Conservation (phyloP, 805 yeast genomes). For the Kazachstania africana region DNA sequence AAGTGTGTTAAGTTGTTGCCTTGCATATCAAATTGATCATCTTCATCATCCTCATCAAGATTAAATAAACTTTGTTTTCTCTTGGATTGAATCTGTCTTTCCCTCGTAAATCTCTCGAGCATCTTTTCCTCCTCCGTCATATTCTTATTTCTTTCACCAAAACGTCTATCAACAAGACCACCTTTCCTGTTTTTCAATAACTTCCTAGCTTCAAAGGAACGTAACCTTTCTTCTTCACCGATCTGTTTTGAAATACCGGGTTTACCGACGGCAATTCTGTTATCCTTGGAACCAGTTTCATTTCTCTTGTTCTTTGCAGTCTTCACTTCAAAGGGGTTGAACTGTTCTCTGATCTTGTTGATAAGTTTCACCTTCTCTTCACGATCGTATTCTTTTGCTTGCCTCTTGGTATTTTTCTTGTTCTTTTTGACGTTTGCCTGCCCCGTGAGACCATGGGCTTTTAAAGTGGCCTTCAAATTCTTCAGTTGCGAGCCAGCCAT, state of each 20-base stretch:
- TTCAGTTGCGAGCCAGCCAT: conserved; percentile 89
- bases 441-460: conserved; percentile 75
- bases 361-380: conserved; percentile 53
- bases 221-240: conserved; percentile 53
- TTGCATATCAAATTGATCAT: conserved; percentile 30
- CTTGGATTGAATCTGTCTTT: conserved; percentile 54
- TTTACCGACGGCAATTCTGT: conserved; percentile 44
- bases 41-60: conserved; percentile 54
- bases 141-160: conserved; percentile 70
- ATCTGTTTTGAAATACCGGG: conserved; percentile 60
- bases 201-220: conserved; percentile 53
- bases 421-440: conserved; percentile 57
- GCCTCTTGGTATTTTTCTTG: conserved; percentile 33
- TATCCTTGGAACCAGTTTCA: conserved; percentile 24
- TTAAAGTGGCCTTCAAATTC: conserved; percentile 64
- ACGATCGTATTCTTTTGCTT: conserved; percentile 55
- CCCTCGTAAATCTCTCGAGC: conserved; percentile 89
- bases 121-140: conserved; percentile 84
- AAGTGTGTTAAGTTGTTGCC: conserved; percentile 57
- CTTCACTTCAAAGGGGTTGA: conserved; percentile 83
- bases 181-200: conserved; percentile 63
- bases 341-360: conserved; percentile 59
- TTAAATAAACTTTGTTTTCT: conserved; percentile 52
- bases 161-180: conserved; percentile 72
- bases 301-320: conserved; percentile 50